phyloP scores from a whole-genome alignment of 2,329 filamentous ascomycete genomes.

The Aureobasidium sp. region DNA sequence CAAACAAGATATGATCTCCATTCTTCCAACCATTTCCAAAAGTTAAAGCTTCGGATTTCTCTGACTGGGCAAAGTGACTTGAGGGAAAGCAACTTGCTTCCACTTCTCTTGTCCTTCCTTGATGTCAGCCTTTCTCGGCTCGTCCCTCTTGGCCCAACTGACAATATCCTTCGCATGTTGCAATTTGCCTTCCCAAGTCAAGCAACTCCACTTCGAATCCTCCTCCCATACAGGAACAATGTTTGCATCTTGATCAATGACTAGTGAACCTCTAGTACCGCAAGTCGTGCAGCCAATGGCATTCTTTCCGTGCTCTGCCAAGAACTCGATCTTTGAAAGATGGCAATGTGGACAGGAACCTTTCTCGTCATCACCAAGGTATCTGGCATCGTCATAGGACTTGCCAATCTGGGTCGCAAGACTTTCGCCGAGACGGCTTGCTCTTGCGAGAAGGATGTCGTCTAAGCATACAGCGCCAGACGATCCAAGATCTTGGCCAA shows the following conservation, averaged over 20 bases:
- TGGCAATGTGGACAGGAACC: slow-evolving; percentile 18
- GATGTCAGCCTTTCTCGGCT: not conserved
- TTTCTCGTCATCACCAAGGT: slow-evolving; percentile 6
- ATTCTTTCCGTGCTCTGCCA: slow-evolving; percentile 7
- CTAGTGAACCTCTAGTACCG: slow-evolving; percentile 13
- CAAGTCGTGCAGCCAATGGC: slow-evolving; percentile 16
- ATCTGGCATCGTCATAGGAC: slow-evolving; percentile 14
- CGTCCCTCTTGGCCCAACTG: not conserved
- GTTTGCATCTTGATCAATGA: not conserved
- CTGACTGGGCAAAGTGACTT: not conserved
- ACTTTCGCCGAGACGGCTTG: slow-evolving; percentile 1
- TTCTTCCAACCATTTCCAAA: too few relatives aligned
- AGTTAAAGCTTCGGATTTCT: too few relatives aligned
- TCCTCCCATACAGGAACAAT: slow-evolving; percentile 14
- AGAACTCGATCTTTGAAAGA: slow-evolving; percentile 15
- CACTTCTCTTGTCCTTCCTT: not conserved
- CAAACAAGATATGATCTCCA: too few relatives aligned
- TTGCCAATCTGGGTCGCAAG: slow-evolving; percentile 17
- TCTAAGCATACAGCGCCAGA: not conserved
- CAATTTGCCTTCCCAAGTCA: slow-evolving; percentile 4
- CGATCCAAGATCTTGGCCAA: not conserved
- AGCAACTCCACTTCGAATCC: slow-evolving; percentile 8
- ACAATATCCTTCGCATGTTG: not conserved
- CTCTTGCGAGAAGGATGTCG: not conserved
- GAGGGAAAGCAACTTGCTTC: not conserved